Percentiles rank a stretch among this genome's conserved stretches.
phyloP scores from a whole-genome alignment of 2,329 filamentous ascomycete species.

The Teratosphaeria zuluensis region DNA sequence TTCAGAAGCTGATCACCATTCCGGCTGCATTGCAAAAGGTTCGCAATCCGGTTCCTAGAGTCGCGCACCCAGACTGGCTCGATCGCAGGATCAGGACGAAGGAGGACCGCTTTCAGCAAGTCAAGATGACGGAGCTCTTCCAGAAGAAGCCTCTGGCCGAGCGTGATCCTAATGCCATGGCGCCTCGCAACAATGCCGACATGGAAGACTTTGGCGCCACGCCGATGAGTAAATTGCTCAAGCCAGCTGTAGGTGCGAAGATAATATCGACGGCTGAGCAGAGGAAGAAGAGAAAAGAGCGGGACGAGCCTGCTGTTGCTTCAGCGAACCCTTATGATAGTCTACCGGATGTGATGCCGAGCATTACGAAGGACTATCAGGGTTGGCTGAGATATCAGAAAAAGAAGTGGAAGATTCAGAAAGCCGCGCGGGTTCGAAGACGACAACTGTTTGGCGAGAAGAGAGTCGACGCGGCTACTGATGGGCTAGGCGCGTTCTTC shows the following conservation, averaged over 20 bases:
- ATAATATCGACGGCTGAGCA: slow-evolving; percentile 24
- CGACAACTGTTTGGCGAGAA: slow-evolving; percentile 90
- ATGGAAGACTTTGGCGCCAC: slow-evolving; percentile 37
- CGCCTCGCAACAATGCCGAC: slow-evolving; percentile 47
- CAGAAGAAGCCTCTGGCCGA: slow-evolving; percentile 62
- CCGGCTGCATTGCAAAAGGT: slow-evolving; percentile 93
- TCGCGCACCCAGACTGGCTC: slow-evolving; percentile 93
- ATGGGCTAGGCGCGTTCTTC: slow-evolving; percentile 63
- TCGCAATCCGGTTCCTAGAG: slow-evolving; percentile 84
- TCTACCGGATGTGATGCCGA: slow-evolving; percentile 75
- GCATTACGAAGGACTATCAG: slow-evolving; percentile 73
- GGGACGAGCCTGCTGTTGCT: slow-evolving; percentile 36
- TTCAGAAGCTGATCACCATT: slow-evolving; percentile 98
- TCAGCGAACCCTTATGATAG: slow-evolving; percentile 69
- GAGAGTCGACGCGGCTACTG: slow-evolving; percentile 47
- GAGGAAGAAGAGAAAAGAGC: slow-evolving; percentile 39
- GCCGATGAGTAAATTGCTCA: slow-evolving; percentile 30
- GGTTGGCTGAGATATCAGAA: slow-evolving; percentile 92
- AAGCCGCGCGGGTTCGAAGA: slow-evolving; percentile 72
- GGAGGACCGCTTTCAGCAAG: slow-evolving; percentile 96
- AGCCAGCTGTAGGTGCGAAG: slow-evolving; percentile 32
- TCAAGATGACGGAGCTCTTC: slow-evolving; percentile 94
- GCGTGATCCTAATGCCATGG: slow-evolving; percentile 54
- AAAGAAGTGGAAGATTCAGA: slow-evolving; percentile 97
- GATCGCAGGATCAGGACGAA: slow-evolving; percentile 88